Base-by-base conservation (phyloP, 2,329 filamentous ascomycete genomes). In the Geosmithia putterillii region DNA sequence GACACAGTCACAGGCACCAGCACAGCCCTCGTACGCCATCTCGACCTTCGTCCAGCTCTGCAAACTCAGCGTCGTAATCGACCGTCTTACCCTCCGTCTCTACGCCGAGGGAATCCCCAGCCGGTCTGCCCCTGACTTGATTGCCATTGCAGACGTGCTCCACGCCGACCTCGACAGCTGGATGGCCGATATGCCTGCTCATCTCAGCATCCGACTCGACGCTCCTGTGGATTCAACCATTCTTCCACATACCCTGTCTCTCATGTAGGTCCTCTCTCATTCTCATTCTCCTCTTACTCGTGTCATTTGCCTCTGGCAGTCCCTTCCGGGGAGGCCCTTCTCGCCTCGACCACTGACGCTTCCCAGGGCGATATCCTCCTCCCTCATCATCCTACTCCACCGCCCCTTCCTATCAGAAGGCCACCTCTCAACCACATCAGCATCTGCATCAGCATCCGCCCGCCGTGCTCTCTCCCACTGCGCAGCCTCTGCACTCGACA, bases 361-460 rank as follows among this genome's bases (percentile, higher is more conserved):
- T 38, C 20, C 18, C 2, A 60, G 60, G 35, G 62, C 70, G 4
- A 66, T 73, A 51, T 70, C 71, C 36, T 62, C 76, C 43, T 69
- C 70, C 0, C 59, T 74, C 0, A 52, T 69, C 1, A 74, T 77
- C 6, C 64, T 76, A 0, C 58, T 76, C 0, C 71, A 76, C 46
- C 69, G 69, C 7, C 72, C 71, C 0, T 73, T 75, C 21, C 64
- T 75, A 3, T 61, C 65, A 3, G 66, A 71, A 18, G 67, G 67
- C 0, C 67, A 74, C 45, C 59, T 73, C 0, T 65, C 69, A 46
- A 63, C 54, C 32, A 64, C 65, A 0, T 61, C 58, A 4, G 54
- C 56, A 2, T 60, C 62, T 1, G 61, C 65, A 1, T n/a, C n/a
- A n/a, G n/a, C n/a, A n/a, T n/a, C n/a, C n/a, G 62, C 68, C 0